Evolutionary conservation across 2,329 filamentous ascomycete species (phyloP).

Genomic region (Diaporthe sp.): DNA sequence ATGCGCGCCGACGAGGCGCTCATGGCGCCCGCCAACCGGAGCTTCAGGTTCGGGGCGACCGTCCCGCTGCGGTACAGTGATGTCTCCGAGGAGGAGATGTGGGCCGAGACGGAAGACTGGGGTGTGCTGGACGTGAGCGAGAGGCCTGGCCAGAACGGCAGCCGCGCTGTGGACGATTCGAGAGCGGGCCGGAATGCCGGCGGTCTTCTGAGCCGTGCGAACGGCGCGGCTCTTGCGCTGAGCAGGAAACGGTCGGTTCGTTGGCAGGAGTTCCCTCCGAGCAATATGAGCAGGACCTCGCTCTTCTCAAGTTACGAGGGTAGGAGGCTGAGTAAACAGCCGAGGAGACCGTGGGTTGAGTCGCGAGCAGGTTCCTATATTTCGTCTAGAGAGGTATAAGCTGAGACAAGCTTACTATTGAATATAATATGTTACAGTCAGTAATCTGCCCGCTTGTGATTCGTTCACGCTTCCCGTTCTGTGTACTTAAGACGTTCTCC

Average conservation of each 20-base stretch:
- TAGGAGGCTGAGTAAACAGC: slow-evolving; percentile 40
- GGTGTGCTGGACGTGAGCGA: slow-evolving; percentile 44
- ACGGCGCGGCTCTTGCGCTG: slow-evolving; percentile 23
- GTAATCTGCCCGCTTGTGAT: neutral
- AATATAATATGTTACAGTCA: slow-evolving; percentile 8
- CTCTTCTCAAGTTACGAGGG: slow-evolving; percentile 38
- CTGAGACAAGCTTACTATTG: neutral
- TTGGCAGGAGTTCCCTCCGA: slow-evolving; percentile 42
- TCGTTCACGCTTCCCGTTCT: neutral
- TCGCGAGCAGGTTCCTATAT: slow-evolving; percentile 39
- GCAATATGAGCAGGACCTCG: slow-evolving; percentile 36
- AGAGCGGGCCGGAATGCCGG: neutral
- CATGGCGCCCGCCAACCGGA: slow-evolving; percentile 39
- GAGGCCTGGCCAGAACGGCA: slow-evolving; percentile 19
- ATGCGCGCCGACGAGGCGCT: slow-evolving; percentile 46
- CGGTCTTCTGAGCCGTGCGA: slow-evolving; percentile 18
- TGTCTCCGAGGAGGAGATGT: slow-evolving; percentile 43
- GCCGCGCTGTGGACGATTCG: slow-evolving; percentile 19
- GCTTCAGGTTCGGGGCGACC: slow-evolving; percentile 44
- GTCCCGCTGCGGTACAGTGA: slow-evolving; percentile 44
- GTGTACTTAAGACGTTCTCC: too few species aligned
- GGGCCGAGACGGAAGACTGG: slow-evolving; percentile 42
- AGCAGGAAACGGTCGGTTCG: slow-evolving; percentile 39
- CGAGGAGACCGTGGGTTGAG: slow-evolving; percentile 40
- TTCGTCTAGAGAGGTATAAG: slow-evolving; percentile 31